phyloP scores from a whole-genome alignment of 2,329 filamentous ascomycete genomes.

The Cordyceps farinosa region DNA sequence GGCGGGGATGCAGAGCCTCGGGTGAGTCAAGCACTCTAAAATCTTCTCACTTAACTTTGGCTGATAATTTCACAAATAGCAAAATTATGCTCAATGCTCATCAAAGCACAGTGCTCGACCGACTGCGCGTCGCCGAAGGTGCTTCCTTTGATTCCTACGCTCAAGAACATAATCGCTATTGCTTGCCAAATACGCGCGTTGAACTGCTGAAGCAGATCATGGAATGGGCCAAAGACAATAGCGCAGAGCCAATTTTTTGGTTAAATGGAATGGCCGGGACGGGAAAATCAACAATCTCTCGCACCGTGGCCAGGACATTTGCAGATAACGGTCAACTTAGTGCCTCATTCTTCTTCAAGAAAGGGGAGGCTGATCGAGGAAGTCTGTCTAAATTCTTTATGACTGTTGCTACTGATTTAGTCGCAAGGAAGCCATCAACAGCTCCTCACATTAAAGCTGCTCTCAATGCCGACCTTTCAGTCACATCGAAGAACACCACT shows the following conservation, averaged over 20 bases:
- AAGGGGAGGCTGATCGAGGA: conserved; percentile 35
- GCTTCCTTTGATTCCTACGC: conserved; percentile 34
- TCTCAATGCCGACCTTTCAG: neutral
- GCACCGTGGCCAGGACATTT: conserved; percentile 26
- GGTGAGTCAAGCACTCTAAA: neutral
- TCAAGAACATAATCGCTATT: conserved; percentile 27
- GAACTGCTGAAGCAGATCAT: conserved; percentile 27
- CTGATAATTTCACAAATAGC: neutral
- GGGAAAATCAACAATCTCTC: conserved; percentile 35
- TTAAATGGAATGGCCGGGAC: conserved; percentile 35
- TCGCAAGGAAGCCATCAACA: conserved; percentile 3
- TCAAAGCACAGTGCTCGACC: conserved; percentile 19
- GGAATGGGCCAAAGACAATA: conserved; percentile 24
- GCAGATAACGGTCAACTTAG: conserved; percentile 17
- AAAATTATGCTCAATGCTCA: neutral
- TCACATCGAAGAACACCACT: neutral
- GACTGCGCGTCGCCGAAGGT: conserved; percentile 23
- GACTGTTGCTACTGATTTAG: conserved; percentile 35
- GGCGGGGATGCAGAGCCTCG: neutral
- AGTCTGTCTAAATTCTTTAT: conserved; percentile 35
- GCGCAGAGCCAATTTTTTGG: conserved; percentile 27
- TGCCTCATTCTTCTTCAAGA: conserved; percentile 25
- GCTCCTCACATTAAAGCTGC: neutral
- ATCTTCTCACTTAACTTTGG: neutral
- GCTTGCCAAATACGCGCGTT: conserved; percentile 23